A percentile compares a stretch with the other conserved stretches of the same genome.
phyloP scores from a whole-genome alignment of 495 filamentous ascomycete species.

The Venustampulla echinocandica region DNA sequence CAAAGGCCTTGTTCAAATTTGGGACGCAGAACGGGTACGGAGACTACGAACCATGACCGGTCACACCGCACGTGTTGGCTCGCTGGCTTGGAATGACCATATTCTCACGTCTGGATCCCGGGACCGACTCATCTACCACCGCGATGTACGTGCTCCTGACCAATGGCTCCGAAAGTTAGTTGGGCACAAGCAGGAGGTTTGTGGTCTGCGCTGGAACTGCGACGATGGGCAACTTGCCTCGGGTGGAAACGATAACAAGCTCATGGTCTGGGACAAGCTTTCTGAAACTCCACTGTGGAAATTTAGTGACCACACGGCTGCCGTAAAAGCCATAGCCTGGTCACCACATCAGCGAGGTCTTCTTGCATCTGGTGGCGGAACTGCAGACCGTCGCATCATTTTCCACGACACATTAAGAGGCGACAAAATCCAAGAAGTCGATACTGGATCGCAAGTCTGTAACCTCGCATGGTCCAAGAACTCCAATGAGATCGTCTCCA shows the following conservation, averaged over 20 bases:
- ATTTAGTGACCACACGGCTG: slow-evolving; percentile 86
- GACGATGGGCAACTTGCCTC: slow-evolving; percentile 93
- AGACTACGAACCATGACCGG: slow-evolving; percentile 92
- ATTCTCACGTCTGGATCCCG: slow-evolving; percentile 93
- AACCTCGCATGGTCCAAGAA: slow-evolving; percentile 95
- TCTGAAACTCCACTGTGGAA: slow-evolving; percentile 80
- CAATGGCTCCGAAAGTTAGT: slow-evolving; percentile 75
- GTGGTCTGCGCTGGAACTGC: slow-evolving; percentile 94
- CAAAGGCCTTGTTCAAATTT: slow-evolving; percentile 92
- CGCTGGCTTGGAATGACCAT: slow-evolving; percentile 95
- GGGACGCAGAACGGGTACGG: slow-evolving; percentile 82
- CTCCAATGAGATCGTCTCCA: slow-evolving; percentile 92
- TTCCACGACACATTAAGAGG: slow-evolving; percentile 93
- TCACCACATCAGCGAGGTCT: slow-evolving; percentile 90
- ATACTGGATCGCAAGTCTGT: slow-evolving; percentile 95
- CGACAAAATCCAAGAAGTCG: slow-evolving; percentile 69
- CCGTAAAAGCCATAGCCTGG: slow-evolving; percentile 98
- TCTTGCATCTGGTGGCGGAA: slow-evolving; percentile 92
- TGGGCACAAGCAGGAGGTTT: slow-evolving; percentile 99
- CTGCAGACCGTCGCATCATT: slow-evolving; percentile 89
- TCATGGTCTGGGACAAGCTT: slow-evolving; percentile 96
- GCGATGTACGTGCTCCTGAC: slow-evolving; percentile 88
- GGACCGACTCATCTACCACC: slow-evolving; percentile 87
- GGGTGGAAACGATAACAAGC: slow-evolving; percentile 95
- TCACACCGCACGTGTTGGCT: slow-evolving; percentile 81